These are phyloP conservation scores for Dipsacomyces acuminosporus DNA, from an alignment of 371 early-diverging fungal species.

Conservation along the genomic window DNA sequence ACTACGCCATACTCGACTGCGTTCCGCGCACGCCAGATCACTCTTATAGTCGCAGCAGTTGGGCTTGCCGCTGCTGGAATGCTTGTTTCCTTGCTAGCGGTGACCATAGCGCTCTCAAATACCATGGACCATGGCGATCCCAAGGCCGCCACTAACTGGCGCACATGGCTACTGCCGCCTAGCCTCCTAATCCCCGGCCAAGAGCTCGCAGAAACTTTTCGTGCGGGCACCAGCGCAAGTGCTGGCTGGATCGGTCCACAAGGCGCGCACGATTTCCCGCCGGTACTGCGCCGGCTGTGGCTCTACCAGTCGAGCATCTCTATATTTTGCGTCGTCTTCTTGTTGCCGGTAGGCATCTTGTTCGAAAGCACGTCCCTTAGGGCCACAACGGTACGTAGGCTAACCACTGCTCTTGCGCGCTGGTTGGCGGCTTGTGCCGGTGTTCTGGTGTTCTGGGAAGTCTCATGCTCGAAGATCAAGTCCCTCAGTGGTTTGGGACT, in stretches of 20 bases:
- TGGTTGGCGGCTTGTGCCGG: slow-evolving; percentile 10
- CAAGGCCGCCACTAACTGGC: slow-evolving; percentile 22
- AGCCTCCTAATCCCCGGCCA: slow-evolving; percentile 32
- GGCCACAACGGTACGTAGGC: slow-evolving; percentile 16
- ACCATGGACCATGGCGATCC: slow-evolving; percentile 41
- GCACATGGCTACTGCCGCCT: slow-evolving; percentile 40
- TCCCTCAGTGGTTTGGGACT: slow-evolving; percentile 17
- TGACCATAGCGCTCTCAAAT: slow-evolving; percentile 35
- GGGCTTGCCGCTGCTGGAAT: slow-evolving; percentile 36
- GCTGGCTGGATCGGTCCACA: slow-evolving; percentile 18
- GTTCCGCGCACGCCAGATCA: slow-evolving; percentile 36
- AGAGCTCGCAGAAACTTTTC: not conserved
- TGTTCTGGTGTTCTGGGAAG: slow-evolving; percentile 12
- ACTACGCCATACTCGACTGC: slow-evolving; percentile 23
- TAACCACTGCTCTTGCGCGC: slow-evolving; percentile 13
- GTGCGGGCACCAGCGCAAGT: not conserved
- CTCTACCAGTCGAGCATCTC: slow-evolving; percentile 37
- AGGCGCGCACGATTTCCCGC: slow-evolving; percentile 41
- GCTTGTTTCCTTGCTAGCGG: slow-evolving; percentile 20
- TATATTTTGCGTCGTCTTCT: slow-evolving; percentile 14
- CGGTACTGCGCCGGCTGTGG: slow-evolving; percentile 39
- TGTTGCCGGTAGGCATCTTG: slow-evolving; percentile 30
- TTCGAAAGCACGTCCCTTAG: slow-evolving; percentile 31
- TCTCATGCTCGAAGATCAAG: slow-evolving; percentile 10
- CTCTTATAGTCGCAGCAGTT: slow-evolving; percentile 20